Evolutionary conservation across 2,329 filamentous ascomycete species (phyloP), one percentile per base, ranked within the genome.

Genomic region (Alternaria consortialis): DNA sequence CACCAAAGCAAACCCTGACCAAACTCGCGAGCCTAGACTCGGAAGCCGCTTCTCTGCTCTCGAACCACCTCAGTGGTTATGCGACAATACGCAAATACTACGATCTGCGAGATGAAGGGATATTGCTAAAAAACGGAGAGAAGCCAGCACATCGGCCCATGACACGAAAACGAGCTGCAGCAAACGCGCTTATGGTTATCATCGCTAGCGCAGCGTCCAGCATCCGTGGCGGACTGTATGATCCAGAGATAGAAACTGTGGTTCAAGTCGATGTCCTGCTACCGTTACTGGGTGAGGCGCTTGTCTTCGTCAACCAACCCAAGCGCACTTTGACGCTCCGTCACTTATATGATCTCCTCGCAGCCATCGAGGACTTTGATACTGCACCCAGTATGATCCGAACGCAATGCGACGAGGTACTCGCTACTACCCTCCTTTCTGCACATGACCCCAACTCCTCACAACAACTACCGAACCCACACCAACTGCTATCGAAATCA

Each of bases 41-140:
- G 32, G 90, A 94, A 74, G 94, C 93, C 7, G 94, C 94, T 8
- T 86, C 91, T 68, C 86, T 97, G 11, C 84, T 98, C 3, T 92
- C 94, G 47, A 91, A 90, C 63, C 90, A 94, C 80, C 88, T 97
- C 9, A 95, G 92, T 75, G 94, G 94, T 23, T 98, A 98, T 73
- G 94, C 94, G 23, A 97, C 93, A 0, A 84, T 98, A 20, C 91
- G 94, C 36, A 90, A 90, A 68, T 97, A 94, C 81, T 98, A 97
- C 78, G 90, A 94, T 64, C 85, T 94, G n/a, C 88, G 94, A 50
- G 94, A 98, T 73, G 86, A 88, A 70, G 83, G 85, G n/a, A 65
- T 84, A 5, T 64, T 77, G 5, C 63, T 79, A 9, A 74, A 79
- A 25, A 69, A 78, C 6, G 69, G 67, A 50, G 56, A 70, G 55